Percentiles rank a stretch among this genome's conserved stretches.
These are phyloP conservation scores for Ophiostoma sp. DNA, from an alignment of 2,329 filamentous ascomycete genomes.

Conservation along the genomic window DNA sequence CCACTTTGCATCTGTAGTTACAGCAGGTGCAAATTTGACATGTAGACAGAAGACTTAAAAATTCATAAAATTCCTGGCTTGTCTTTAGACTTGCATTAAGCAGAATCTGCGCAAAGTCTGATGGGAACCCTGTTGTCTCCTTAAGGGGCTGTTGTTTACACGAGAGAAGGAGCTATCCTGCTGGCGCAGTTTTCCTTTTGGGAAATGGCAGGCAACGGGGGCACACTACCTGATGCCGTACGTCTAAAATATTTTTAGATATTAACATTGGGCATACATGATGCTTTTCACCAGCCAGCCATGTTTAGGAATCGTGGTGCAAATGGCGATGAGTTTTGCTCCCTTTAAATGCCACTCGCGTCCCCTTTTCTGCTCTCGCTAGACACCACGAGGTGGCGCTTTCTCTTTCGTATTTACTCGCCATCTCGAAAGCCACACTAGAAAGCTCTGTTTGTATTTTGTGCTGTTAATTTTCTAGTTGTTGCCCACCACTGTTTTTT, in stretches of 20 bases:
- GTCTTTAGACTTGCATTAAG: background rate
- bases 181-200: background rate
- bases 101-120: background rate
- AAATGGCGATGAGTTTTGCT: background rate
- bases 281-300: too few relatives aligned
- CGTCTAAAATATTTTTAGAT: background rate
- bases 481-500: background rate
- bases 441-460: background rate
- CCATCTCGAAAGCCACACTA: background rate
- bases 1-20: background rate
- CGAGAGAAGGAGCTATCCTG: background rate
- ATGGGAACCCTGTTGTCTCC: background rate
- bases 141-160: background rate
- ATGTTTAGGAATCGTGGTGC: too few relatives aligned
- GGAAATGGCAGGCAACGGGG: background rate
- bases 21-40: background rate
- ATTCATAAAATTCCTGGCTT: background rate
- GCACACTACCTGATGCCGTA: background rate
- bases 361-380: background rate
- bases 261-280: too few relatives aligned
- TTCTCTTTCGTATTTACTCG: background rate
- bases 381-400: background rate
- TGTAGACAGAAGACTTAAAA: background rate
- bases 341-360: background rate
- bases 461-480: background rate